Conservation (phyloP, 805 yeast species). For the Candida yuanshanica region DNA sequence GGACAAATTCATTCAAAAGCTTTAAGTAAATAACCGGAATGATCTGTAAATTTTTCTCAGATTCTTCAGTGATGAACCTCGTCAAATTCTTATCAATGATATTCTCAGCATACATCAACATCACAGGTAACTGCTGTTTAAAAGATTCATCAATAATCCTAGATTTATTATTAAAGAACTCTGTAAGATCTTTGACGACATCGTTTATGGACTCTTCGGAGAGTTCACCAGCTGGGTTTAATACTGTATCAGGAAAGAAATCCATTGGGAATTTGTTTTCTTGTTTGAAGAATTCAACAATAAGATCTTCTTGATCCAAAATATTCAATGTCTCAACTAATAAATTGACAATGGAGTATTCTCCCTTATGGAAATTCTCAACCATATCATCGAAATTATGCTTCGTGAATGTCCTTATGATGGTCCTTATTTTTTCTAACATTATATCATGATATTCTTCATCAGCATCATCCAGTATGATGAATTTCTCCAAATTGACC, state of each 20-base stretch:
- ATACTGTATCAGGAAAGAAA: conserved; percentile 24
- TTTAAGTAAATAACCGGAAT: conserved; percentile 29
- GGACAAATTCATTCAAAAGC: conserved; percentile 26
- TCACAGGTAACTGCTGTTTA: conserved; percentile 33
- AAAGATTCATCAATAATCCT: conserved; percentile 33
- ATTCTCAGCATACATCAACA: conserved; percentile 31
- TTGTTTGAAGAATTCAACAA: conserved; percentile 36
- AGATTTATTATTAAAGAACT: conserved; percentile 31
- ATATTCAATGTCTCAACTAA: conserved; percentile 22
- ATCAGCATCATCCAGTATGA: conserved; percentile 20
- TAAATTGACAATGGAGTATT: conserved; percentile 17
- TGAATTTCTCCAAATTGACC: conserved; percentile 13
- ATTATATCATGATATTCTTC: conserved; percentile 3
- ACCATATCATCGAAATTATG: conserved; percentile 17
- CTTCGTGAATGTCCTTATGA: conserved; percentile 14
- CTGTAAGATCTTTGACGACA: conserved; percentile 23
- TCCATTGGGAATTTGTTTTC: conserved; percentile 29
- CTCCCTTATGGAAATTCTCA: conserved; percentile 12
- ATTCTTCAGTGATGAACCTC: conserved; percentile 22
- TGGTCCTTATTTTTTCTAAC: conserved; percentile 7
- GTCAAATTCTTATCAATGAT: conserved; percentile 33
- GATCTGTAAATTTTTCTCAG: conserved; percentile 21
- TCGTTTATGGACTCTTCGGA: conserved; percentile 18
- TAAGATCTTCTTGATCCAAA: conserved; percentile 30
- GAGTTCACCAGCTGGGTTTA: conserved; percentile 20